Conservation (phyloP, 495 filamentous ascomycete genomes). For the Aspergillus kassunensis region DNA sequence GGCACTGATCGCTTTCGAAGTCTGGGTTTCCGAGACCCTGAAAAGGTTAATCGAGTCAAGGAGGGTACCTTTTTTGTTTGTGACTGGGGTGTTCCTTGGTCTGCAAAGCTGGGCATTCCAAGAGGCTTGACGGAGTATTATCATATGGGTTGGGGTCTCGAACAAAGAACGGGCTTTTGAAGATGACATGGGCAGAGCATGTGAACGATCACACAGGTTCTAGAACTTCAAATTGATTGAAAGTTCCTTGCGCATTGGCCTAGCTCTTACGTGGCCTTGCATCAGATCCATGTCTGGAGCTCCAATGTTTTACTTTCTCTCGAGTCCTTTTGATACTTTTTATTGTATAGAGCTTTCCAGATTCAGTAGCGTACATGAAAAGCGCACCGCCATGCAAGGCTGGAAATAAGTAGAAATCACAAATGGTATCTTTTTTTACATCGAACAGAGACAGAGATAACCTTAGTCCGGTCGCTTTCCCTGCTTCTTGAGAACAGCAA, state of each 20-base stretch:
- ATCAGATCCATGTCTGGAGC: neutral
- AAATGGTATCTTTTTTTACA: slow-evolving; percentile 37
- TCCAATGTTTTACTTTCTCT: too few species aligned
- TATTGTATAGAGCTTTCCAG: slow-evolving; percentile 2
- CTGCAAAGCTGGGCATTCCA: too few species aligned
- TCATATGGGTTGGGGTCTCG: neutral
- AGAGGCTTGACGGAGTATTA: too few species aligned
- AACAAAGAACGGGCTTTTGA: neutral
- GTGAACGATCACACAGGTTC: too few species aligned
- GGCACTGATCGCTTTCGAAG: too few species aligned
- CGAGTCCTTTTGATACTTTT: neutral
- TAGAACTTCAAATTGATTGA: too few species aligned
- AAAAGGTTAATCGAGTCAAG: too few species aligned
- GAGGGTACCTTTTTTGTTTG: too few species aligned
- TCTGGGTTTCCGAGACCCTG: too few species aligned
- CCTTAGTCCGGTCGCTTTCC: slow-evolving; percentile 11
- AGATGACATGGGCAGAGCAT: too few species aligned
- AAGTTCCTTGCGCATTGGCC: slow-evolving; percentile 1
- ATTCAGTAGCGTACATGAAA: slow-evolving; percentile 19
- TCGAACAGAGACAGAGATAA: slow-evolving; percentile 18
- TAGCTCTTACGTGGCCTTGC: slow-evolving; percentile 17
- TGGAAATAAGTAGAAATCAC: slow-evolving; percentile 13
- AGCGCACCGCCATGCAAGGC: slow-evolving; percentile 12
- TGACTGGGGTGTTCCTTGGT: too few species aligned
- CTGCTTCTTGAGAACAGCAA: slow-evolving; percentile 3